These are phyloP conservation scores for Tetrastigma voinierianum DNA, from an alignment of 164 flowering plant species.

Conservation along the genomic window DNA sequence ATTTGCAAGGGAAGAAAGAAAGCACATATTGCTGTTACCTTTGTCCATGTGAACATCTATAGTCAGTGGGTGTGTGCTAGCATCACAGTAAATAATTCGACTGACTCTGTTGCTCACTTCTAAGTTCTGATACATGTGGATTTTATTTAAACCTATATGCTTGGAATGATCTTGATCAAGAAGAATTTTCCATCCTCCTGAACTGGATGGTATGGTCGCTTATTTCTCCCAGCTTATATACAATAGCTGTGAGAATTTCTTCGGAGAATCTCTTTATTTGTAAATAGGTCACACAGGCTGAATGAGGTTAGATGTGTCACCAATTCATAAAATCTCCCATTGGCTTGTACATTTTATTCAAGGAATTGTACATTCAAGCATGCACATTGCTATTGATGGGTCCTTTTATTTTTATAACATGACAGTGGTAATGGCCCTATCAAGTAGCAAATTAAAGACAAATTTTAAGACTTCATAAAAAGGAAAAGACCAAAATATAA, in stretches of 20 bases:
- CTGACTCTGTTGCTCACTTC: neutral
- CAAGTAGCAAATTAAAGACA: neutral
- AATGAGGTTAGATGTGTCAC: neutral
- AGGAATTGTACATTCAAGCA: no score
- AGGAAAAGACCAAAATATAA: neutral
- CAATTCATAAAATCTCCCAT: neutral
- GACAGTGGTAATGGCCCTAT: neutral
- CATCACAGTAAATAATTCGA: neutral
- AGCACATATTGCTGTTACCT: constrained; percentile 45
- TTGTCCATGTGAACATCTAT: constrained; percentile 45
- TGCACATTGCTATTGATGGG: no score
- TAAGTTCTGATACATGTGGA: neutral
- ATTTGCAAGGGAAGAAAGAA: constrained; percentile 47
- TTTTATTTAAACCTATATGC: neutral
- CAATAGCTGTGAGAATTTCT: neutral
- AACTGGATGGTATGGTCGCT: constrained; percentile 14
- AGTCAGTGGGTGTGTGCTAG: neutral
- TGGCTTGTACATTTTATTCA: neutral
- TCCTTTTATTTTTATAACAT: neutral
- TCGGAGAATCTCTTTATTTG: neutral
- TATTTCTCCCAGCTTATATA: constrained; percentile 4
- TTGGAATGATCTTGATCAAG: constrained; percentile 10
- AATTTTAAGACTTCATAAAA: neutral
- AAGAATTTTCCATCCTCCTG: neutral
- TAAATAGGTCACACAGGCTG: neutral